phyloP scores from a whole-genome alignment of 176 grass and related monocot genomes.

The Tuctoria greenei region DNA sequence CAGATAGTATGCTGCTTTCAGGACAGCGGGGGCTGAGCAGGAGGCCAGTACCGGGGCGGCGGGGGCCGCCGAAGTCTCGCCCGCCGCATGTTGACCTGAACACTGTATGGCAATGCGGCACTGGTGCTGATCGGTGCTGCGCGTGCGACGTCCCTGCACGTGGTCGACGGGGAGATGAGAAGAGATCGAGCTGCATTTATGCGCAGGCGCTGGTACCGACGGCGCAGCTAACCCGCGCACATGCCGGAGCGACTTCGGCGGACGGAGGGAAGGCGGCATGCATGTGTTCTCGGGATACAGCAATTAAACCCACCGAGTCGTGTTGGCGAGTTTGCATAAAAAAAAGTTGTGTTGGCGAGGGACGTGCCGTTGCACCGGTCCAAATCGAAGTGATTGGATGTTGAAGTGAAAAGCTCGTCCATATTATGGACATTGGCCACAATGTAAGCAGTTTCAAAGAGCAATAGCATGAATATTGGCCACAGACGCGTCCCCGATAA shows the following conservation, averaged over 20 bases:
- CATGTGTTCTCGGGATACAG: not conserved
- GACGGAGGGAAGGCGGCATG: not conserved
- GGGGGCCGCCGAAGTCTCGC: conserved; percentile 3
- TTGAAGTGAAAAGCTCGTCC: no score
- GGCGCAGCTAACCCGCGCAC: conserved; percentile 30
- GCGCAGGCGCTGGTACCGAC: not conserved
- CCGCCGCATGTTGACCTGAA: conserved; percentile 10
- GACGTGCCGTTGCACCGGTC: not conserved
- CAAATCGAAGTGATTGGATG: not conserved
- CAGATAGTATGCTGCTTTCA: conserved; percentile 22
- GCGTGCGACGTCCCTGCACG: conserved; percentile 9
- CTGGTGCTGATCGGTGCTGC: not conserved
- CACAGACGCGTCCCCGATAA: not conserved
- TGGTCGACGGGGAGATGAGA: not conserved
- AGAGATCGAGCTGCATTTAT: conserved; percentile 20
- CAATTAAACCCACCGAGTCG: not conserved
- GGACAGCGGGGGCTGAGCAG: conserved; percentile 28
- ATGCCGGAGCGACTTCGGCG: conserved; percentile 16
- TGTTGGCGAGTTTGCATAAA: no score
- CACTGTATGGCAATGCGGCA: not conserved
- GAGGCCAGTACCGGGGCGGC: not conserved
- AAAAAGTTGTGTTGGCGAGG: no score
- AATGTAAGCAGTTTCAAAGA: not conserved
- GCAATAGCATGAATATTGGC: not conserved
- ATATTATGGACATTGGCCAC: no score